A percentile compares a stretch with the other conserved stretches of the same genome.
Conservation (phyloP, 2,329 filamentous ascomycete genomes). For the Botrytis sinoallii region DNA sequence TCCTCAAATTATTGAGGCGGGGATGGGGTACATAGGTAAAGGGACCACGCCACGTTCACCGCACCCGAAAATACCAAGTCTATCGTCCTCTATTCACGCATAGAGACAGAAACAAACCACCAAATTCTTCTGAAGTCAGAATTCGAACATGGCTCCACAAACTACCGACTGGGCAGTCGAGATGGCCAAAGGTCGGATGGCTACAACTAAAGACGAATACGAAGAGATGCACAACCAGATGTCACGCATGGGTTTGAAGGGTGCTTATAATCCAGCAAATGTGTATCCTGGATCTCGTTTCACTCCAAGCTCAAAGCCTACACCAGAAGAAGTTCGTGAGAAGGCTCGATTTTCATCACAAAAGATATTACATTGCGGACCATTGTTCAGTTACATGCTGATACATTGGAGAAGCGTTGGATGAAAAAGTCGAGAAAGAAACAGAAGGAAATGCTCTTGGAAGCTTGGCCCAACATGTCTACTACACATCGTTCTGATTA, state of each 20-base stretch:
- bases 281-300: background rate
- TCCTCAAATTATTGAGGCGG: background rate
- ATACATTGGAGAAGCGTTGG: background rate
- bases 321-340: background rate
- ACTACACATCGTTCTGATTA: background rate
- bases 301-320: too few species aligned
- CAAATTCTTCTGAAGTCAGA: background rate
- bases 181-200: background rate
- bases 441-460: background rate
- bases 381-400: background rate
- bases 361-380: background rate
- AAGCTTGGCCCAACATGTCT: slow-evolving; percentile 2
- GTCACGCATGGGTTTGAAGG: background rate
- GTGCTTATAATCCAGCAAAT: background rate
- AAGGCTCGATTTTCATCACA: background rate
- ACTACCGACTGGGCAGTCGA: background rate
- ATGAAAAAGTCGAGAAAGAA: background rate
- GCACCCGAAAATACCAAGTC: background rate
- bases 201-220: background rate
- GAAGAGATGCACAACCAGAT: background rate
- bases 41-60: too few species aligned
- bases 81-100: too few species aligned
- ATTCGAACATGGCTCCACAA: background rate
- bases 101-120: background rate
- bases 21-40: background rate